Evolutionary conservation across 306 rosid genomes (phyloP).

Genomic region (Pyrus bretschneideri): DNA sequence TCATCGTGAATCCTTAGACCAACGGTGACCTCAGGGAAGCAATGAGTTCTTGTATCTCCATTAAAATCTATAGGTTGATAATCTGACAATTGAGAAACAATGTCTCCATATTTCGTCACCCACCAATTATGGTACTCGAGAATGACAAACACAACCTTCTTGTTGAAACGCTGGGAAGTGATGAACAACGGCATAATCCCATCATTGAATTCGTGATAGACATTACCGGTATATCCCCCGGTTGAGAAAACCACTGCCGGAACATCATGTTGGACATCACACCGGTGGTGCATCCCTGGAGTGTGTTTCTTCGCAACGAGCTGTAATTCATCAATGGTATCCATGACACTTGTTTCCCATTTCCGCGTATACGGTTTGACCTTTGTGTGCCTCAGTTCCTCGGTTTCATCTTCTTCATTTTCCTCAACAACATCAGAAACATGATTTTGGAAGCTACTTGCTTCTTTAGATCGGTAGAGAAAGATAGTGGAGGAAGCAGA

Average conservation of each 20-base stretch:
- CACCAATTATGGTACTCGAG: constrained; percentile 89
- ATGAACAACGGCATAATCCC: constrained; percentile 82
- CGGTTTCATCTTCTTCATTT: constrained; percentile 10
- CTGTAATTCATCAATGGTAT: constrained; percentile 58
- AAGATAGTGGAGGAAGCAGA: constrained; percentile 61
- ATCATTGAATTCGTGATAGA: constrained; percentile 93
- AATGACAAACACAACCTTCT: constrained; percentile 80
- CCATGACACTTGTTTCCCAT: constrained; percentile 85
- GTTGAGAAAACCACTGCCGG: constrained; percentile 92
- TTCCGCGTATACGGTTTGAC: constrained; percentile 83
- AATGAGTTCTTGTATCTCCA: constrained; percentile 60
- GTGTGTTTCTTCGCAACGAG: constrained; percentile 47
- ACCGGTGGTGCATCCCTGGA: constrained; percentile 16
- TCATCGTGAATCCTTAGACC: constrained; percentile 90
- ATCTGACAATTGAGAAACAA: constrained; percentile 64
- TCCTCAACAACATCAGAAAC: constrained; percentile 12
- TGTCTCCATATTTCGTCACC: constrained; percentile 72
- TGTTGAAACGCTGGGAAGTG: constrained; percentile 72
- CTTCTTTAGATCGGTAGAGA: constrained; percentile 43
- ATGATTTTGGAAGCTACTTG: background rate
- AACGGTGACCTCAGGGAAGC: constrained; percentile 76
- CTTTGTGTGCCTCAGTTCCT: constrained; percentile 47
- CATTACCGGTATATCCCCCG: constrained; percentile 95
- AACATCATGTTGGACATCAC: constrained; percentile 70
- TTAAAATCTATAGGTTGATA: constrained; percentile 53